Base-by-base conservation (phyloP, 1,284 basidiomycete species). In the Sphagnurus paluster region DNA sequence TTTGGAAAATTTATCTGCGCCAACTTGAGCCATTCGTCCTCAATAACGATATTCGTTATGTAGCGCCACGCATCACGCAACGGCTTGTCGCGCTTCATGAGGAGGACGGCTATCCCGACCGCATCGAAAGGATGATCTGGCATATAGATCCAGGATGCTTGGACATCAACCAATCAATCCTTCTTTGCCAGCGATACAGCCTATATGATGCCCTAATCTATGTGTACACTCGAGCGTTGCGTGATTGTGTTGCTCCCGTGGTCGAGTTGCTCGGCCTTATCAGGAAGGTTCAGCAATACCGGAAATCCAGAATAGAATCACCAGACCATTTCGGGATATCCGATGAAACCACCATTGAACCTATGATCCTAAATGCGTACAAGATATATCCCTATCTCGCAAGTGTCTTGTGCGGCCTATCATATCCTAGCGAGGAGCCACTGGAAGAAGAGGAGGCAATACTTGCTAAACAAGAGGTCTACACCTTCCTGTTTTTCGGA, bases 141-240 rank as follows among this genome's bases (percentile, higher is more conserved):
- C 93, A 97, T 63, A 92, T 98, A 49, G 90, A 98, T 56, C 93
- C 96, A 0, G 72, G 80, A 11, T 91, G 87, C 56, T 72, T 99
- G 48, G 97, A 99, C 61, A 86, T 98, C 64, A 90, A 99, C 61
- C 97, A 98, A 66, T 88, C 89, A 1, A 86, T 98, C 50, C 78
- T 70, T 13, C 74, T 99, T 3, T 99, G 97, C 61, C 84, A 92
- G 59, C 76, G 74, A 44, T 81, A 93, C 58, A 75, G 78, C 23
- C 77, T 99, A 2, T 98, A 94, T 71, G 96, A 98, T 61, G 95
- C 96, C 0, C 77, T 99, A 50, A 88, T 96, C 50, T 95, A 98
- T 62, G 87, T 99, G 28, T 97, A 94, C 66, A 97, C 88, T 9
- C 79, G 86, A 30, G 92, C 93, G 2, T 69, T 99, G 58, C 76